phyloP scores from a whole-genome alignment of 2,329 filamentous ascomycete genomes.

The Didymella exigua region DNA sequence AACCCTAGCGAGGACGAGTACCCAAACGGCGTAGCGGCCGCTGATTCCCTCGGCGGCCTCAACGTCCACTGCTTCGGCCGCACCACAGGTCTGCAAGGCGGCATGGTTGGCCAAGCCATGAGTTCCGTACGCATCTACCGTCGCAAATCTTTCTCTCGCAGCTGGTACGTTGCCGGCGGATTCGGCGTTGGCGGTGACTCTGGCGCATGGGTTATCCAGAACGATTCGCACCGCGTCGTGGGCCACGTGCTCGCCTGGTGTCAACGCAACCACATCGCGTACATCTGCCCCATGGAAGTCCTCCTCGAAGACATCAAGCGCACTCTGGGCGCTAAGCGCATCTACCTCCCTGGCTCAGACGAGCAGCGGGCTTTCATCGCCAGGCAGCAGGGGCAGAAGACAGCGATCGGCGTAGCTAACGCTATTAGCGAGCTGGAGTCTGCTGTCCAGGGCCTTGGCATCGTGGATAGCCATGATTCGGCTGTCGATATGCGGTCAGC shows the following conservation, averaged over 20 bases:
- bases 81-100: conserved; percentile 81
- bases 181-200: conserved; percentile 83
- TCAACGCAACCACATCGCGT: conserved; percentile 77
- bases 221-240: conserved; percentile 76
- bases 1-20: conserved; percentile 50
- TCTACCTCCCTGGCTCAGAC: conserved; percentile 70
- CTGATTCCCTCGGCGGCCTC: conserved; percentile 69
- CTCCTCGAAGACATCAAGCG: conserved; percentile 83
- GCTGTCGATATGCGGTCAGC: conserved; percentile 29
- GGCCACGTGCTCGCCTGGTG: conserved; percentile 92
- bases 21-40: conserved; percentile 65
- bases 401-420: neutral
- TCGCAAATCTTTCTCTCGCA: conserved; percentile 78
- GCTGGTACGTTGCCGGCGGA: conserved; percentile 65
- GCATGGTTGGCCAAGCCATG: conserved; percentile 77
- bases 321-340: conserved; percentile 71
- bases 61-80: conserved; percentile 87
- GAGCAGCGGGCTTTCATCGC: conserved; percentile 32
- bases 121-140: conserved; percentile 87
- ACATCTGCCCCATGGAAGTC: conserved; percentile 95
- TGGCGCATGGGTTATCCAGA: conserved; percentile 90
- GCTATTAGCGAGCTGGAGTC: conserved; percentile 33
- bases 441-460: conserved; percentile 39
- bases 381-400: conserved; percentile 13
- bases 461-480: conserved; percentile 32